Percentiles rank a stretch among this genome's conserved stretches.
These are phyloP conservation scores for Gnaphalium uliginosum DNA, from an alignment of 129 eudicot genomes.

Conservation along the genomic window DNA sequence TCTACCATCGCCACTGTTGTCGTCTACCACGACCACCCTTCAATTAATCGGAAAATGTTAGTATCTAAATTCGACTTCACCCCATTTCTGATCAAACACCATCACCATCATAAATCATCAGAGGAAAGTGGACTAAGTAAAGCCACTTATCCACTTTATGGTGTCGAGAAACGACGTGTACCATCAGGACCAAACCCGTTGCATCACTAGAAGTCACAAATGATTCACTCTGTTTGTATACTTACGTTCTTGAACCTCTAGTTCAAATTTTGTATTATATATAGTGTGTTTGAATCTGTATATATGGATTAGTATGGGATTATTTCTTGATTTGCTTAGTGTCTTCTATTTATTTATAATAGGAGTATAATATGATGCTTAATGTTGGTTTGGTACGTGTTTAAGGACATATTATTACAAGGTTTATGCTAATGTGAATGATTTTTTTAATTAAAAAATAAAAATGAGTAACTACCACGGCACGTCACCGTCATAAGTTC, in stretches of 20 bases:
- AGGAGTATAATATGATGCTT: too few relatives aligned
- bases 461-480: constrained; percentile 35
- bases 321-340: background rate
- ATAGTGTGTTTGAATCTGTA: constrained; percentile 25
- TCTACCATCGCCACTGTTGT: background rate
- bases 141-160: constrained; percentile 34
- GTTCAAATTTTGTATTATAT: constrained; percentile 21
- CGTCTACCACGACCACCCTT: background rate
- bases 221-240: background rate
- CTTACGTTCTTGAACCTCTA: constrained; percentile 27
- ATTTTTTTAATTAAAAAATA: constrained; percentile 7
- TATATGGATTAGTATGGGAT: constrained; percentile 16
- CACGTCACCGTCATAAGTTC: constrained; percentile 29
- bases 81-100: constrained; percentile 24
- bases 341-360: too few relatives aligned
- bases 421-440: constrained; percentile 14
- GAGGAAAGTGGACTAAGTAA: background rate
- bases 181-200: constrained; percentile 43
- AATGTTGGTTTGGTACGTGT: too few relatives aligned
- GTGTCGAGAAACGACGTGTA: constrained; percentile 32
- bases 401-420: background rate
- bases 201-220: constrained; percentile 34
- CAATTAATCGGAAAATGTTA: constrained; percentile 28
- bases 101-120: background rate
- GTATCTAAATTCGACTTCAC: constrained; percentile 27